Base-by-base conservation (phyloP, 257 asterid genomes). In the Eustoma russellianum region DNA sequence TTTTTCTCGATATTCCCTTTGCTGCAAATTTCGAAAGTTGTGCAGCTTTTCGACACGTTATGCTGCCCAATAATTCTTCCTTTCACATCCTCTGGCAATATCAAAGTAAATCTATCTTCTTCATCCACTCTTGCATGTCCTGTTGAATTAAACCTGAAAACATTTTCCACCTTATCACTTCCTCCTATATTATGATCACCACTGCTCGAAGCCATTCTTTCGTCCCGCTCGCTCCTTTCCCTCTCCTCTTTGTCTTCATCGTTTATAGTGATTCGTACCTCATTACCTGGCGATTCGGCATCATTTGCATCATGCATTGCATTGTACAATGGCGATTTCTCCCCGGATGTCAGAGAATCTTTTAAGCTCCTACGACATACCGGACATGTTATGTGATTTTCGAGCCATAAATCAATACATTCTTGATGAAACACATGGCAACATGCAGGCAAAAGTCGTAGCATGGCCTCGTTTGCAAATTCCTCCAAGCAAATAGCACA, bases 331-430 rank as follows among this genome's bases (percentile, higher is more conserved):
- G 72, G 74, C 0, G 80, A 70, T 17, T 70, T 71, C 19, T 34
- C 70, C 0, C 86, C 83, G 0, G 94, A 70, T 5, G 71, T 7
- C 13, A 12, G 1, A 66, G 66, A 13, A 43, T 78, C 12, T 3
- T 38, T 84, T 9, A 92, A 86, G 55, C 67, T 66, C 13, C 71
- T 53, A 9, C 98, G 84, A 46, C 97, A 92, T 0, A 85, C 98
- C 0, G 98, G 98, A 66, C 98, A 92, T 0, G 98, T 87, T 53
- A 65, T 73, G 77, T 85, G 97, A 0, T 83, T 70, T 61, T 74
- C 94, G 8, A 92, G 83, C 98, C 98, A 92, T 3, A 85, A 80
- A 63, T 92, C 98, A 3, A 92, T 75, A 69, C 98, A 92, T 9
- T 82, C 94, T 60, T 81, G 88, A 55, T 92, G 98, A 53, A 84